Percentiles rank a stretch among this genome's conserved stretches.
Evolutionary conservation across 2,329 filamentous ascomycete species (phyloP).

Genomic region (Colletotrichum sp.): DNA sequence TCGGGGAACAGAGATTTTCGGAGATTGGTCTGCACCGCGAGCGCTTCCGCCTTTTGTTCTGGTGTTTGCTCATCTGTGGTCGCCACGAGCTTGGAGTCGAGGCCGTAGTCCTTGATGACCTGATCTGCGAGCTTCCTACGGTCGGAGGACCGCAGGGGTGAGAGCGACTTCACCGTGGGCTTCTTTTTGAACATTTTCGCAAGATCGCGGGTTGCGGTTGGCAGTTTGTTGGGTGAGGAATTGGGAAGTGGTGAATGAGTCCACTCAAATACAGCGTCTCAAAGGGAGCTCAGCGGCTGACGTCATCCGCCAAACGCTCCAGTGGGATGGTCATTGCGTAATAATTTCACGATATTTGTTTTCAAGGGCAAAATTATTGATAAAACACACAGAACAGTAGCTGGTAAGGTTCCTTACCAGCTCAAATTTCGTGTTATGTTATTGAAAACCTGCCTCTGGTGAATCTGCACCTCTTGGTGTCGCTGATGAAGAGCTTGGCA

Average conservation of each 20-base stretch:
- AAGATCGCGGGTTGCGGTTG: background rate
- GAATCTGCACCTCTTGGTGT: too few species aligned
- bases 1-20: conserved; percentile 5
- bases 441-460: fast-evolving
- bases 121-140: background rate
- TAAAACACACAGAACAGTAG: background rate
- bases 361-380: background rate
- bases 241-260: background rate
- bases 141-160: background rate
- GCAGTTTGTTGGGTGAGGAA: background rate
- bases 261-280: background rate
- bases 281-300: background rate
- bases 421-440: fast-evolving
- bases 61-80: background rate
- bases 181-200: background rate
- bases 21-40: background rate
- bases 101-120: background rate
- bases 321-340: background rate
- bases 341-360: background rate
- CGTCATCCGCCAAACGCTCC: background rate
- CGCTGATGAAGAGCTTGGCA: background rate
- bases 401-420: background rate
- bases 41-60: background rate
- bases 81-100: background rate
- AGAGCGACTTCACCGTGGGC: background rate